Evolutionary conservation across 805 yeast genomes (phyloP), one percentile per base, ranked within the genome.

Genomic region (Cyberlindnera samutprakarnensis): DNA sequence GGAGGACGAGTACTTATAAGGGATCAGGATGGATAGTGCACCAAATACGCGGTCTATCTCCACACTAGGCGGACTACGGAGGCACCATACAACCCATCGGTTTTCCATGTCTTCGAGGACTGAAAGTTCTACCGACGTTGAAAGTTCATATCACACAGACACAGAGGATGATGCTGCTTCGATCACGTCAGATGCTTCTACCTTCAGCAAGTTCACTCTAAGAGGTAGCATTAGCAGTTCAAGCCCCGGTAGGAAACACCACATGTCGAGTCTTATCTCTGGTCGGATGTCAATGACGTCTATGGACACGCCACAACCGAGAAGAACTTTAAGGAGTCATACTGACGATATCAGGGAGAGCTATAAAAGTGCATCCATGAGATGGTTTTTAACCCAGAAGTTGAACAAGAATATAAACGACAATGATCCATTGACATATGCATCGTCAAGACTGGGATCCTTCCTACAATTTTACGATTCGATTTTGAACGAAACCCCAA

Each of bases 381-480:
- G 44, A 24, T 51, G 55, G 55, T 22, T 14, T 5, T 22, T 28
- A 12, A 27, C 35, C 10, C 28, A 25, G 7, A 42, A 39, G 22
- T 26, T 42, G 13, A 41, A 34, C 26, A 27, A 33, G 2, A 30
- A 28, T 13, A 31, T 37, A 5, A 28, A 26, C 14, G 9, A 7
- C 3, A 25, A 22, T 7, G 54, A 49, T 31, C 41, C 53, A 0
- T 20, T 47, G 11, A 33, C 35, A 4, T 38, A 38, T 26, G 30
- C 51, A 4, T 23, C 30, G 7, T 27, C 38, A 13, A 35, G 56
- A 14, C 36, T 51, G 5, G 28, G 28, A 3, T 27, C 41, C 2
- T 42, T 49, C n/a, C 20, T 46, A 1, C 45, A 42, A 11, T 34
- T 33, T 11, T 51, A 47, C 25, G 48, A 49, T 27, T 17, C 38